These are phyloP conservation scores for Diaporthe longicolla DNA, from an alignment of 2,329 filamentous ascomycete genomes.

Conservation along the genomic window DNA sequence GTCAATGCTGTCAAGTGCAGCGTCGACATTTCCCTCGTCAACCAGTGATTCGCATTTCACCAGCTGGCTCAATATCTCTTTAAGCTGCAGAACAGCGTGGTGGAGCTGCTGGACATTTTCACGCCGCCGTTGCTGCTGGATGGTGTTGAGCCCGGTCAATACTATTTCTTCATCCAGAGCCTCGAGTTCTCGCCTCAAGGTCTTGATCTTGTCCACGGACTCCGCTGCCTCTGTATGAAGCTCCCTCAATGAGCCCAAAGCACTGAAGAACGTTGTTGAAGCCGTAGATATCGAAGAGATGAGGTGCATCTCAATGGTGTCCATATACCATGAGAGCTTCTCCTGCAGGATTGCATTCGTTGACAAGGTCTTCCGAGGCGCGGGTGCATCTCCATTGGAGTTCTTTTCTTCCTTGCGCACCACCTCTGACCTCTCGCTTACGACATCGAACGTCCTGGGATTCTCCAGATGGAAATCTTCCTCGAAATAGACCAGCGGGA, in stretches of 20 bases:
- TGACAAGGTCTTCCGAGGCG: conserved; percentile 86
- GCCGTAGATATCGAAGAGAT: conserved; percentile 97
- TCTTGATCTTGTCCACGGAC: conserved; percentile 89
- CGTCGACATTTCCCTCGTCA: conserved; percentile 85
- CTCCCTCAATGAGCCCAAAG: conserved; percentile 89
- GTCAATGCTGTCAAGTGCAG: conserved; percentile 83
- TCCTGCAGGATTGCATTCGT: conserved; percentile 98
- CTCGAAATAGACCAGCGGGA: conserved; percentile 94
- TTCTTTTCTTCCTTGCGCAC: conserved; percentile 76
- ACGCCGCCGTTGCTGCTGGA: conserved; percentile 83
- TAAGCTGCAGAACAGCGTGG: conserved; percentile 86
- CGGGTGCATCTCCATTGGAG: conserved; percentile 70
- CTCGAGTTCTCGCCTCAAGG: conserved; percentile 82
- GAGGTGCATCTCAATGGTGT: conserved; percentile 96
- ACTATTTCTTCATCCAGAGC: conserved; percentile 90
- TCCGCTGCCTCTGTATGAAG: conserved; percentile 93
- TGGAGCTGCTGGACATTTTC: conserved; percentile 89
- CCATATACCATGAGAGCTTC: conserved; percentile 99
- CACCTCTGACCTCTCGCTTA: conserved; percentile 97
- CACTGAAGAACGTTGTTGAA: conserved; percentile 96
- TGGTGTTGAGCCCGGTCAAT: conserved; percentile 84
- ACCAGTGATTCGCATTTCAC: conserved; percentile 84
- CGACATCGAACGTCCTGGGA: conserved; percentile 94
- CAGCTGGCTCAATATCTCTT: conserved; percentile 81
- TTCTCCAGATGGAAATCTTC: conserved; percentile 96